A percentile compares a stretch with the other conserved stretches of the same genome.
These are phyloP conservation scores for Narthecium ossifragum DNA, from an alignment of 106 monocot species.

Conservation along the genomic window DNA sequence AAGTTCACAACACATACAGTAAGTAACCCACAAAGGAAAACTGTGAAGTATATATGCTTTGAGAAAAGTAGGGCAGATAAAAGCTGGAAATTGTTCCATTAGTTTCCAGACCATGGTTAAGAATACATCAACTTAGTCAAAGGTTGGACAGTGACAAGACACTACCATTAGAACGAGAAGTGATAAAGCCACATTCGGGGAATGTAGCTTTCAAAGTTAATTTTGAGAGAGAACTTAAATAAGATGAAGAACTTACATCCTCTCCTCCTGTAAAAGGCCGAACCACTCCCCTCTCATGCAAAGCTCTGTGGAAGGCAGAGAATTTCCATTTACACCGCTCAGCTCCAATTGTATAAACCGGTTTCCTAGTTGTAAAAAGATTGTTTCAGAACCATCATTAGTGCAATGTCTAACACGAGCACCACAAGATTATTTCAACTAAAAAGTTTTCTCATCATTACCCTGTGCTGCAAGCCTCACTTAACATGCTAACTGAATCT, in stretches of 20 bases:
- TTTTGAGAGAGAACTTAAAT: neutral
- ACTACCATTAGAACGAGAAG: neutral
- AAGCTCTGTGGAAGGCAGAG: conserved; percentile 76
- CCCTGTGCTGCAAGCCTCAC: conserved; percentile 99
- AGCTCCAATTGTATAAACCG: conserved; percentile 90
- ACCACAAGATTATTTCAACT: too few relatives aligned
- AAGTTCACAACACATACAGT: too few relatives aligned
- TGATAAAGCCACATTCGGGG: neutral
- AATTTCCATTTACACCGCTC: conserved; percentile 97
- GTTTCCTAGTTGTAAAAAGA: conserved; percentile 55
- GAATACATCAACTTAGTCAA: too few relatives aligned
- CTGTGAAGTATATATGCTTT: too few relatives aligned
- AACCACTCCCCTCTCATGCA: conserved; percentile 62
- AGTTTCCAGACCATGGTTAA: too few relatives aligned
- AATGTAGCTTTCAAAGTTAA: neutral
- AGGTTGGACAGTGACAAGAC: too few relatives aligned
- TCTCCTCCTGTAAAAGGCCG: conserved; percentile 85
- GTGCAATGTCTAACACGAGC: too few relatives aligned
- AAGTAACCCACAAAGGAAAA: too few relatives aligned
- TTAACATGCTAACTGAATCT: conserved; percentile 93
- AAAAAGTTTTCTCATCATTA: conserved; percentile 15
- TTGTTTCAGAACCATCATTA: too few relatives aligned
- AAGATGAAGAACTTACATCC: conserved; percentile 54
- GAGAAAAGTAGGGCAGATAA: too few relatives aligned
- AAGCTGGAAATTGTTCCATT: too few relatives aligned